Conservation (phyloP, 2,329 filamentous ascomycete genomes). For the Allantophomopsis lycopodina region DNA sequence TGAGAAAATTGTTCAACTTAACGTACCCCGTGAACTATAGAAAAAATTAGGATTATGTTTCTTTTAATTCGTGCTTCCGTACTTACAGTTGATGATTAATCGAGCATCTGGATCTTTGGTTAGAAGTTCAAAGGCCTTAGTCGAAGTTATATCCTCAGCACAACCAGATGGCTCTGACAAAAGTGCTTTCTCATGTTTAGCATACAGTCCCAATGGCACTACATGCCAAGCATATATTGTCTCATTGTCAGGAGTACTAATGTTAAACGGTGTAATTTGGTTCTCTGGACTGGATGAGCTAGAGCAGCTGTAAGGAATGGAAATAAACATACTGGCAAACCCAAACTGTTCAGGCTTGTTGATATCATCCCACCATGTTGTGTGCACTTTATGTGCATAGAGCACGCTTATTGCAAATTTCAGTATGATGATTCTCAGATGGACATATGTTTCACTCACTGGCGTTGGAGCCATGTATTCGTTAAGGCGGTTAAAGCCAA, state of each 20-base stretch:
- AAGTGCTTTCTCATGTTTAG: conserved; percentile 53
- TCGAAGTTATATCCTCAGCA: conserved; percentile 35
- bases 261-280: conserved; percentile 75
- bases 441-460: conserved; percentile 40
- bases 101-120: conserved; percentile 47
- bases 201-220: conserved; percentile 64
- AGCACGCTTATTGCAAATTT: conserved; percentile 36
- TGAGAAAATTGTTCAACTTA: background rate
- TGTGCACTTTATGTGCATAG: conserved; percentile 73
- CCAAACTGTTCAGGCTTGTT: conserved; percentile 72
- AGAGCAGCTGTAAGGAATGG: background rate
- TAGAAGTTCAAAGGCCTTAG: conserved; percentile 46
- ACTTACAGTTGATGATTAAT: conserved; percentile 49
- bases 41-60: conserved; percentile 4
- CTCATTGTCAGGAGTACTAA: conserved; percentile 63
- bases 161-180: conserved; percentile 27
- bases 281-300: conserved; percentile 39
- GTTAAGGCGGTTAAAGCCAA: conserved; percentile 51
- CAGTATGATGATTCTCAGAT: background rate
- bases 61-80: conserved; percentile 1
- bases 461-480: conserved; percentile 61
- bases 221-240: conserved; percentile 84
- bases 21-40: conserved; percentile 48
- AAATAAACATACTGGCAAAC: conserved; percentile 53
- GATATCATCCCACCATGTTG: conserved; percentile 56